Base-by-base conservation (phyloP, 106 monocot genomes). In the Xerophyta viscosa region DNA sequence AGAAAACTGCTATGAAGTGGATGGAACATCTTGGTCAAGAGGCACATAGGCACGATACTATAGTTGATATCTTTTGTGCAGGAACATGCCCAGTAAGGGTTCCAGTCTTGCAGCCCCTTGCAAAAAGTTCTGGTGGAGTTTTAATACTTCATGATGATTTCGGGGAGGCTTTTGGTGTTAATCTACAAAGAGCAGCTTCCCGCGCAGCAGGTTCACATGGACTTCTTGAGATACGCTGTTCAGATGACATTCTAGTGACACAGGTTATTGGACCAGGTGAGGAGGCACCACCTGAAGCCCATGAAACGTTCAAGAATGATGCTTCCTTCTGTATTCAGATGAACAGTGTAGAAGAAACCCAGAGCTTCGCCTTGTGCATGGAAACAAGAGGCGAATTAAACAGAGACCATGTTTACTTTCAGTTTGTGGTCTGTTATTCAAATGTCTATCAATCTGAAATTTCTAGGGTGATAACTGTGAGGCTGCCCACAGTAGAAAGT, bases 121-220 rank as follows among this genome's bases (percentile, higher is more conserved):
- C 86, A 42, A 90, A 77, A 70, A 61, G 76, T 56, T 90, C 98
- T 47, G 98, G 98, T 70, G 98, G 98, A 17, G 86, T 90, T 13
- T 51, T 98, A 48, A 63, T 98, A 41, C 79, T 86, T 76, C 98
- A 98, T 33, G 98, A 98, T 75, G 98, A 98, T 69, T 98, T 98
- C 75, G 98, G 90, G 30, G 98, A 98, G 69, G 86, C 98, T 50
- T 98, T 86, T 80, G 98, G 98, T 70, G 90, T 98, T 37, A 98
- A 98, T 62, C 71, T 98, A 68, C 89, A 90, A 68, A 86, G 98
- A 54, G 98, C 98, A 53, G 72, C 90, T 24, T 60, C 68, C 13
- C 71, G 98, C 19, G 82, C 82, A 12, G 76, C 85, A 47, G 98
- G 98, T 18, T 98, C 90, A 23, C 89, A 90, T 72, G 98, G 98